These are phyloP conservation scores for Lithocarpus polystachyus DNA, from an alignment of 306 rosid species.

Conservation along the genomic window DNA sequence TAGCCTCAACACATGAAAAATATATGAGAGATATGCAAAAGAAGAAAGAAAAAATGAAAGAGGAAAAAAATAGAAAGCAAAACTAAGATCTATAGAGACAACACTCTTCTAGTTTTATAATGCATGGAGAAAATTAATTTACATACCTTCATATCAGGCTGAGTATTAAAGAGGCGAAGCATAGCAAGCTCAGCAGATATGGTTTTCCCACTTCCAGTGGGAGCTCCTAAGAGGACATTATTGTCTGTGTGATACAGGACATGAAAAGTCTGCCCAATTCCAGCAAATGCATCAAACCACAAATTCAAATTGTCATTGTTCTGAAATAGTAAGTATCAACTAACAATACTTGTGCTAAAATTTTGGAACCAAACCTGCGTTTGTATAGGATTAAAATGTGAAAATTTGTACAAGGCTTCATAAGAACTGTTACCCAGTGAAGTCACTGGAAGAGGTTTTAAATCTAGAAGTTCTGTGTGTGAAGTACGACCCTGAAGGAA, in stretches of 20 bases:
- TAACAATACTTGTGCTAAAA: constrained; percentile 19
- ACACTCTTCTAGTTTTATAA: neutral
- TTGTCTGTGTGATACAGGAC: constrained; percentile 85
- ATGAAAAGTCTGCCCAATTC: constrained; percentile 74
- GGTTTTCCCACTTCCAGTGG: constrained; percentile 99
- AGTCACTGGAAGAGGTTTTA: constrained; percentile 88
- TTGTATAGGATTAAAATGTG: constrained; percentile 97
- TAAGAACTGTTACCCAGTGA: constrained; percentile 71
- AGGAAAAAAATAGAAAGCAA: neutral
- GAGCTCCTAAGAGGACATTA: constrained; percentile 94
- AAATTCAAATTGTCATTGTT: constrained; percentile 6
- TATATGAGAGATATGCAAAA: neutral
- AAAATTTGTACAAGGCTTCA: constrained; percentile 74
- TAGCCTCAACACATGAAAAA: neutral
- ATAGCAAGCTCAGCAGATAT: constrained; percentile 99
- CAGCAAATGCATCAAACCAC: constrained; percentile 22
- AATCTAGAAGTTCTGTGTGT: constrained; percentile 91
- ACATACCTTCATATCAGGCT: constrained; percentile 94
- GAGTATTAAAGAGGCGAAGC: constrained; percentile 85
- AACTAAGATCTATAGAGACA: neutral
- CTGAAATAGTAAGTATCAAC: constrained; percentile 11
- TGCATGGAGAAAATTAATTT: neutral
- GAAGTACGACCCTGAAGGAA: constrained; percentile 66
- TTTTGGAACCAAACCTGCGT: constrained; percentile 70
- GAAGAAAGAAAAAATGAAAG: neutral